phyloP scores from a whole-genome alignment of 192 early-diverging fungal species.

The Rhizoclosmatium sp. region DNA sequence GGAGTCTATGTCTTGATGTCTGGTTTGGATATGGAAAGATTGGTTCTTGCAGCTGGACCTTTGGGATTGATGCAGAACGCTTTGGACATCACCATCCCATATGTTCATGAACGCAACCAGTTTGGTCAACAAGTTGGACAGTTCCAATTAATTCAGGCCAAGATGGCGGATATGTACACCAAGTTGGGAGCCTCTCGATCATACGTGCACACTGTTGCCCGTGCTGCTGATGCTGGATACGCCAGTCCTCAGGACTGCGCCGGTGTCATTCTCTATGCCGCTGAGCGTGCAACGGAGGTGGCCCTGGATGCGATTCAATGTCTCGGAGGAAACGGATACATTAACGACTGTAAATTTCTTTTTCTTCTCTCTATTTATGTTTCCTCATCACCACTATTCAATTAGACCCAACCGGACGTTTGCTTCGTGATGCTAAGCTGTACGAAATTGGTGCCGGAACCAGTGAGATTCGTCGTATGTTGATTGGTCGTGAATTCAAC shows the following conservation, averaged over 20 bases:
- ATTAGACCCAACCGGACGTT: constrained; percentile 70
- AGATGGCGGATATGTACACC: constrained; percentile 98
- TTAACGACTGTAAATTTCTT: constrained; percentile 74
- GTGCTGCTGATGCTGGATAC: constrained; percentile 83
- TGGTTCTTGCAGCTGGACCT: constrained; percentile 90
- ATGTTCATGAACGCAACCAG: constrained; percentile 87
- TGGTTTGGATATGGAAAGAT: constrained; percentile 89
- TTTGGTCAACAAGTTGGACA: constrained; percentile 85
- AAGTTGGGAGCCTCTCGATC: constrained; percentile 89
- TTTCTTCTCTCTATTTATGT: constrained; percentile 2
- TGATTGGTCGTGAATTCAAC: constrained; percentile 79
- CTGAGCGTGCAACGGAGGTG: constrained; percentile 92
- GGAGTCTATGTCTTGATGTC: constrained; percentile 97
- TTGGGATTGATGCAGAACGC: constrained; percentile 91
- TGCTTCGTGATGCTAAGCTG: constrained; percentile 91
- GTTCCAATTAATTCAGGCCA: constrained; percentile 92
- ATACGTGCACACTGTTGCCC: constrained; percentile 89
- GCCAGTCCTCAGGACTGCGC: constrained; percentile 78
- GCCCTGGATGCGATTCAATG: constrained; percentile 95
- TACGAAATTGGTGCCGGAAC: constrained; percentile 98
- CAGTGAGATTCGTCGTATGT: constrained; percentile 90
- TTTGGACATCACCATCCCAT: constrained; percentile 82
- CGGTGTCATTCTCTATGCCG: constrained; percentile 90
- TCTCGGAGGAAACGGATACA: constrained; percentile 94
- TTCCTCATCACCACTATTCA: neutral